phyloP scores from a whole-genome alignment of 495 filamentous ascomycete genomes.

The Annulohypoxylon nitens region DNA sequence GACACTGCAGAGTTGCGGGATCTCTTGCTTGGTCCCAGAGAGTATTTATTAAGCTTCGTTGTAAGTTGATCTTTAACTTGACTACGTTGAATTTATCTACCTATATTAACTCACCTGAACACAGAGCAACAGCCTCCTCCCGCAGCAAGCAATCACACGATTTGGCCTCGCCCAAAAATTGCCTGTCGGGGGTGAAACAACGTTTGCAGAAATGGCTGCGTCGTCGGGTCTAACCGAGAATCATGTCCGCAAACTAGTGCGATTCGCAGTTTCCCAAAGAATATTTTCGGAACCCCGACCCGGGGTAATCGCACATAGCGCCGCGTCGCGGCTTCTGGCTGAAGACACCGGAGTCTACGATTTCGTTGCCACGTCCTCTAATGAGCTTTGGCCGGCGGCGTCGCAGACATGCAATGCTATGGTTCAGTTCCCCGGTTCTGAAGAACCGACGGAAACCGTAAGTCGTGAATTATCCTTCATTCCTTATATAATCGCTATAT shows the following conservation, averaged over 20 bases:
- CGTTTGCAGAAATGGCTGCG: constrained; percentile 54
- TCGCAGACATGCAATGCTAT: constrained; percentile 43
- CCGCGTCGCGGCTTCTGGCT: constrained; percentile 53
- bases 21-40: background rate
- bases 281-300: constrained; percentile 60
- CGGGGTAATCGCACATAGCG: constrained; percentile 45
- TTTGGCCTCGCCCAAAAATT: constrained; percentile 54
- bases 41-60: background rate
- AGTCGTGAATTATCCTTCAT: background rate
- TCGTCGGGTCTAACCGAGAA: constrained; percentile 38
- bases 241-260: constrained; percentile 57
- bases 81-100: no score
- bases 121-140: constrained; percentile 45
- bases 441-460: constrained; percentile 53
- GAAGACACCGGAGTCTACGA: constrained; percentile 48
- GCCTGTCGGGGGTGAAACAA: constrained; percentile 50
- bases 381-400: constrained; percentile 43
- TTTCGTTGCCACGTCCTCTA: constrained; percentile 51
- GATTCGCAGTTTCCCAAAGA: constrained; percentile 60
- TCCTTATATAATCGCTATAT: no score
- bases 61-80: no score
- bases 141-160: constrained; percentile 52
- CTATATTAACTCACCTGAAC: no score
- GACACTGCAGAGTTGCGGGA: background rate
- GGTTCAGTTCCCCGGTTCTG: constrained; percentile 39